Evolutionary conservation across 495 filamentous ascomycete species (phyloP).

Genomic region (Pseudoneurospora amorphoporcata): DNA sequence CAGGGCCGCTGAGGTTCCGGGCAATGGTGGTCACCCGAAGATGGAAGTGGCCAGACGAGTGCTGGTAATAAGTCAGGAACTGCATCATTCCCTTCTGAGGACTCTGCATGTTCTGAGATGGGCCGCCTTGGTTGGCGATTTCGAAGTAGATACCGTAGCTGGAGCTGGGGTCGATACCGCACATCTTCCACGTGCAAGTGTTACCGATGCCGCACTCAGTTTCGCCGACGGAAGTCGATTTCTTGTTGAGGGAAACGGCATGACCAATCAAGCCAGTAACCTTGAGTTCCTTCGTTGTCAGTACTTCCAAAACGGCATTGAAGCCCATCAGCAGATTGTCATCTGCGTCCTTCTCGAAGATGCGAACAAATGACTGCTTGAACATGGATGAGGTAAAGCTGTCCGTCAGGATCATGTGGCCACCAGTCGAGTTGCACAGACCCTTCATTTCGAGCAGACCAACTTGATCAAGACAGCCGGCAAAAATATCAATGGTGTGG

Average conservation of each 20-base stretch:
- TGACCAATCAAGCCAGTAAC: slow-evolving; percentile 97
- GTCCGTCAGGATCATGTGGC: slow-evolving; percentile 97
- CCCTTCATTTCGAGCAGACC: slow-evolving; percentile 99
- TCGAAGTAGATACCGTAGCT: slow-evolving; percentile 98
- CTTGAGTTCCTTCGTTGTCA: slow-evolving; percentile 97
- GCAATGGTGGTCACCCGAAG: slow-evolving; percentile 91
- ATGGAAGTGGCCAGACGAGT: slow-evolving; percentile 92
- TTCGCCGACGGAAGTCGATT: slow-evolving; percentile 92
- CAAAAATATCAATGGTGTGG: slow-evolving; percentile 96
- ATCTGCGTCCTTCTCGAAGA: slow-evolving; percentile 93
- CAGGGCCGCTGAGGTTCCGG: slow-evolving; percentile 83
- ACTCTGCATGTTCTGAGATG: slow-evolving; percentile 73
- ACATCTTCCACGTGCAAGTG: slow-evolving; percentile 99
- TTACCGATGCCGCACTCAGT: slow-evolving; percentile 98
- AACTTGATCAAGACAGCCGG: slow-evolving; percentile 96
- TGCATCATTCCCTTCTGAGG: slow-evolving; percentile 95
- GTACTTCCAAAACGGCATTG: slow-evolving; percentile 91
- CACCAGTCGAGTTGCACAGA: slow-evolving; percentile 88
- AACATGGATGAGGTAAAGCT: slow-evolving; percentile 99
- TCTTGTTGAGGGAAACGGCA: slow-evolving; percentile 94
- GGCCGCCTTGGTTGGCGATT: slow-evolving; percentile 87
- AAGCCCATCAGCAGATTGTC: slow-evolving; percentile 98
- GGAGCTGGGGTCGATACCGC: slow-evolving; percentile 84
- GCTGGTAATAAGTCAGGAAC: slow-evolving; percentile 98
- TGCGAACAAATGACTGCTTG: slow-evolving; percentile 94